Evolutionary conservation across 1,284 basidiomycete genomes (phyloP), one percentile per base, ranked within the genome.

Genomic region (Coriolopsis trogii): DNA sequence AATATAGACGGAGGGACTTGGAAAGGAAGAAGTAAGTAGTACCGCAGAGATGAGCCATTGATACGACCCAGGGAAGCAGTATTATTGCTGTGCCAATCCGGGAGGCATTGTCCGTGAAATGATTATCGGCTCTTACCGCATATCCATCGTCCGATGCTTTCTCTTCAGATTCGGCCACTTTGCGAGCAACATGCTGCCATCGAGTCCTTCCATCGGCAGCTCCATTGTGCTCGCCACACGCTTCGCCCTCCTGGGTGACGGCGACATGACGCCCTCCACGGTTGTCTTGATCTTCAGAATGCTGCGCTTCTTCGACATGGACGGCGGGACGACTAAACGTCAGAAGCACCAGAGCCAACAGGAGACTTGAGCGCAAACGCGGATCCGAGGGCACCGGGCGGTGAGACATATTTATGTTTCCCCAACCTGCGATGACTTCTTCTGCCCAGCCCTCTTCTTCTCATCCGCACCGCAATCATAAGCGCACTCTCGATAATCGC

Each of bases 401-500:
- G n/a, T n/a, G n/a, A n/a, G n/a, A n/a, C n/a, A n/a, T n/a, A n/a
- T n/a, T n/a, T n/a, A n/a, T n/a, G n/a, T 13, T 7, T 8, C 28
- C 13, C 13, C 8, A 13, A 7, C 7, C 28, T 30, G 28, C 45
- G 46, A 59, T 63, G n/a, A n/a, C n/a, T 46, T 63, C 41, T n/a
- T 65, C 59, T 56, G 65, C 64, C 48, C 45, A 23, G 57, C 66
- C 46, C 70, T 59, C 62, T 67, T 73, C 39, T 75, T 74, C 70
- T 89, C 86, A 65, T 91, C 85, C 62, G 94, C n/a, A n/a, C 92
- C 39, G 89, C 74, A 44, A 94, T 78, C 73, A 81, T 77, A 65
- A 95, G 71, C 39, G 88, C 84, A 25, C 91, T 88, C 65, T 92
- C 87, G 48, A 95, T 84, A 55, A 95, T 81, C 15, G 88, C 91